Conservation (phyloP, 2,329 filamentous ascomycete species). For the Xylariaceae sp. region DNA sequence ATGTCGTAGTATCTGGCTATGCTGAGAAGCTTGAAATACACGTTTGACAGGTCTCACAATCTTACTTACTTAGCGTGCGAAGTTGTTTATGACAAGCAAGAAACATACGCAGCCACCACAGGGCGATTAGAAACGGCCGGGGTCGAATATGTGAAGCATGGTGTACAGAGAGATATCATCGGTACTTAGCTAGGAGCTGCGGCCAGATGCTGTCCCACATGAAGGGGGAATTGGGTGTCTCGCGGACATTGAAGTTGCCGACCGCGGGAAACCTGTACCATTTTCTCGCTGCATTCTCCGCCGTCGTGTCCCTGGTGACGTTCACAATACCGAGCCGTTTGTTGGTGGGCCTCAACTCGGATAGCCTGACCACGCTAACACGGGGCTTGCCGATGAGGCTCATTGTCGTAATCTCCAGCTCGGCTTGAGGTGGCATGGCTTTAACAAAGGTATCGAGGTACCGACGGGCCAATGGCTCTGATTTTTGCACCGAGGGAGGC, state of each 20-base stretch:
- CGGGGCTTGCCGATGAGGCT: conserved; percentile 51
- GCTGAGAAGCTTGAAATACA: too few species aligned
- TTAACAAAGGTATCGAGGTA: conserved; percentile 44
- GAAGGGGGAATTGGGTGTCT: conserved; percentile 31
- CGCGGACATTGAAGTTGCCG: conserved; percentile 32
- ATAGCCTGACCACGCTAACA: conserved; percentile 31
- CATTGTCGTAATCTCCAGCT: conserved; percentile 51
- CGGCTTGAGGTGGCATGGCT: conserved; percentile 40
- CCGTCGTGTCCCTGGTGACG: conserved; percentile 30
- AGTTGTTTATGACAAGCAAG: too few species aligned
- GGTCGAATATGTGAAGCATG: too few species aligned
- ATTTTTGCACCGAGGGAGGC: conserved; percentile 59
- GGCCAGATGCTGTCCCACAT: conserved; percentile 33
- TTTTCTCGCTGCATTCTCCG: conserved; percentile 28
- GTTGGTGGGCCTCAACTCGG: conserved; percentile 32
- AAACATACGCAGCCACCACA: too few species aligned
- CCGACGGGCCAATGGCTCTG: conserved; percentile 49
- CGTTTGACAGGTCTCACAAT: too few species aligned
- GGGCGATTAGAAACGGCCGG: too few species aligned
- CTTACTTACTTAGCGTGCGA: too few species aligned
- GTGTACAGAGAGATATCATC: background rate
- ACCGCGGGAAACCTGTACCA: conserved; percentile 38
- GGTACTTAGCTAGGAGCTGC: background rate
- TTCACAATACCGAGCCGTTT: conserved; percentile 38
- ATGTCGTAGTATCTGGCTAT: too few species aligned